A percentile compares a stretch with the other conserved stretches of the same genome.
Evolutionary conservation across 1,139 yeast genomes (phyloP).

Genomic region (Cylindricascospora bacillispora): DNA sequence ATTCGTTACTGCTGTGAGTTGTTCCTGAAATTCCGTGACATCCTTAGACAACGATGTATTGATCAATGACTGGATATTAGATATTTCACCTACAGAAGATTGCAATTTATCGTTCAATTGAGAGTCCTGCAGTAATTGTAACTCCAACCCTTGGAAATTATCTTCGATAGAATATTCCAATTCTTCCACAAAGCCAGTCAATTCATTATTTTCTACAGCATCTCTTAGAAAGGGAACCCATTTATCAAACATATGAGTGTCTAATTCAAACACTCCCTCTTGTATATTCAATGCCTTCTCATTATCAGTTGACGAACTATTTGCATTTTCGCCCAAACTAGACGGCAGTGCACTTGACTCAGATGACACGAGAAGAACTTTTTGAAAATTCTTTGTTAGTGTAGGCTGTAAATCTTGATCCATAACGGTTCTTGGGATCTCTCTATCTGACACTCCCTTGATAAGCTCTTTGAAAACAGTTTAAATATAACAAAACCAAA

Average conservation of each 20-base stretch:
- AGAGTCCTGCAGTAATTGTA: conserved; percentile 24
- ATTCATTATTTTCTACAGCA: conserved; percentile 16
- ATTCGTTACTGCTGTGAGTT: conserved; percentile 50
- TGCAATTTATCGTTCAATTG: conserved; percentile 24
- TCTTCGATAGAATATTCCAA: conserved; percentile 23
- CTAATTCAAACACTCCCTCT: conserved; percentile 16
- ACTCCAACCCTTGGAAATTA: conserved; percentile 24
- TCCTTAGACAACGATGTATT: conserved; percentile 17
- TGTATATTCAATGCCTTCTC: conserved; percentile 3
- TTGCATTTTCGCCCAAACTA: conserved; percentile 1
- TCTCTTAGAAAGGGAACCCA: conserved; percentile 25
- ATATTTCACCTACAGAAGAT: conserved; percentile 20
- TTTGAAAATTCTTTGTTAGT: conserved; percentile 21
- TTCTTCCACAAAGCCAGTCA: conserved; percentile 18
- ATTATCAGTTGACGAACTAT: conserved; percentile 1
- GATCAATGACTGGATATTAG: conserved; percentile 19
- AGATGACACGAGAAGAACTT: conserved; percentile 15
- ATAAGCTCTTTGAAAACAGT: no score
- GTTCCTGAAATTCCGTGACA: conserved; percentile 26
- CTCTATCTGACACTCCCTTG: no score
- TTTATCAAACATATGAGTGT: conserved; percentile 21
- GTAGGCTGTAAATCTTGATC: conserved; percentile 18
- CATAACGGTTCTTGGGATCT: no score
- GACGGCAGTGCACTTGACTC: conserved; percentile 8
- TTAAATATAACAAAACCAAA: no score